These are phyloP conservation scores for Bolboschoenus planiculmis DNA, from an alignment of 176 grass and related monocot genomes.

Conservation along the genomic window DNA sequence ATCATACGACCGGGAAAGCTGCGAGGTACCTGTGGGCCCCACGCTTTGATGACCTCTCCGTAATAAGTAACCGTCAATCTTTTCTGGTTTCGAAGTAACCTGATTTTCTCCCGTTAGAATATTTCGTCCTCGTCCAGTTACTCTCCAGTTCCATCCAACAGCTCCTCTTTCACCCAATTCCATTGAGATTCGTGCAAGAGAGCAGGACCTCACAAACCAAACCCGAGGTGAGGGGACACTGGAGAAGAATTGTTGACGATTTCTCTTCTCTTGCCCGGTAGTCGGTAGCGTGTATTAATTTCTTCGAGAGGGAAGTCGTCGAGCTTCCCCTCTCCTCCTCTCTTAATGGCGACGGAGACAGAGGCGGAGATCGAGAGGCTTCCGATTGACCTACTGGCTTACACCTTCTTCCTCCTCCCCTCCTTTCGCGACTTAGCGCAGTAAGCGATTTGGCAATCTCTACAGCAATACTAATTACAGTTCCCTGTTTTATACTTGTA, in stretches of 20 bases:
- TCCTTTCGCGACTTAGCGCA: constrained; percentile 76
- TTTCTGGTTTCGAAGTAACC: neutral
- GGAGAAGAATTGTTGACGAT: neutral
- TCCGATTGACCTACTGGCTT: constrained; percentile 62
- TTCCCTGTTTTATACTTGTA: neutral
- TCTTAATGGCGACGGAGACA: constrained; percentile 7
- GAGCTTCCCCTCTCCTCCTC: neutral
- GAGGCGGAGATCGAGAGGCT: constrained; percentile 71
- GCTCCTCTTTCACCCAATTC: neutral
- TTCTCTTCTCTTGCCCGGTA: neutral
- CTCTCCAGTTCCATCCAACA: neutral
- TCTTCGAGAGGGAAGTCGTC: neutral
- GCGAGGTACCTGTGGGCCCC: no score
- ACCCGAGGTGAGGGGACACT: neutral
- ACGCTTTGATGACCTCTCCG: no score
- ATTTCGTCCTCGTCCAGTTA: neutral
- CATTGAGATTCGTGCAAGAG: neutral
- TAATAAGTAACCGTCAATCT: neutral
- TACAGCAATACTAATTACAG: neutral
- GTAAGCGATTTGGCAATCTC: constrained; percentile 21
- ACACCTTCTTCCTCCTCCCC: constrained; percentile 62
- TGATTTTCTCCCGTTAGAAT: neutral
- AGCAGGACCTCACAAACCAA: neutral
- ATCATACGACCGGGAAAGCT: neutral
- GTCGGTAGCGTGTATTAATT: neutral